phyloP scores from a whole-genome alignment of 257 asterid genomes.

The Echium plantagineum region DNA sequence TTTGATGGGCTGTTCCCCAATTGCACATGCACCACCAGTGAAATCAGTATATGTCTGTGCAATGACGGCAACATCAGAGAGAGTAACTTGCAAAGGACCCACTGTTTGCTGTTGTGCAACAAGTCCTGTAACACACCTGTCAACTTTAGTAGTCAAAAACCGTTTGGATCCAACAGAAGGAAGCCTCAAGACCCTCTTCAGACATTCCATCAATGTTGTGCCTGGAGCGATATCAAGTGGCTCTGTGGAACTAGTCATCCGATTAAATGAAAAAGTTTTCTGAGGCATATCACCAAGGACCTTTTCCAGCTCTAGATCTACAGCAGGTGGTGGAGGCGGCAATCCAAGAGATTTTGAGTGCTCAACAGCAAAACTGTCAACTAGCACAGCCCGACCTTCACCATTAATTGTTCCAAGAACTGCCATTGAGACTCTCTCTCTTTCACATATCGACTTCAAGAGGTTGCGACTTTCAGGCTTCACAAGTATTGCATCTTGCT shows the following conservation, averaged over 20 bases:
- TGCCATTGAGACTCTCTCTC: slow-evolving; percentile 92
- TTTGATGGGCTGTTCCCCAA: slow-evolving; percentile 85
- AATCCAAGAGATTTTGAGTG: slow-evolving; percentile 36
- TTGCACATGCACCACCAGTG: slow-evolving; percentile 90
- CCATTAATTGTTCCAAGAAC: slow-evolving; percentile 81
- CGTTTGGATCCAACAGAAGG: slow-evolving; percentile 86
- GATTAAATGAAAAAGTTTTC: slow-evolving; percentile 74
- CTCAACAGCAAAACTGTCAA: slow-evolving; percentile 52
- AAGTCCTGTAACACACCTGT: slow-evolving; percentile 89
- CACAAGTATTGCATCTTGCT: slow-evolving; percentile 95
- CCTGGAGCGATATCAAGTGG: slow-evolving; percentile 86
- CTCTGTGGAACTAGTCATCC: slow-evolving; percentile 30
- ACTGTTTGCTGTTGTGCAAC: slow-evolving; percentile 98
- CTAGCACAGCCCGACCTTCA: slow-evolving; percentile 57
- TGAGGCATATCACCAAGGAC: slow-evolving; percentile 98
- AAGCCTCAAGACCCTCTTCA: slow-evolving; percentile 76
- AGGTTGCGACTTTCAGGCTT: slow-evolving; percentile 62
- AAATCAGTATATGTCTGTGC: slow-evolving; percentile 66
- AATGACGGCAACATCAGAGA: slow-evolving; percentile 81
- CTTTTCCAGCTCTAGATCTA: slow-evolving; percentile 90
- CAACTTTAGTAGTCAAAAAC: slow-evolving; percentile 87
- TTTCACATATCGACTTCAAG: slow-evolving; percentile 57
- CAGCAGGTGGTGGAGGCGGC: slow-evolving; percentile 79
- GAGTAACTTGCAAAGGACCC: slow-evolving; percentile 87
- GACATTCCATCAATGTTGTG: slow-evolving; percentile 45